A percentile compares a stretch with the other conserved stretches of the same genome.
phyloP scores from a whole-genome alignment of 495 filamentous ascomycete species.

The Lasiosphaeriaceae sp. region DNA sequence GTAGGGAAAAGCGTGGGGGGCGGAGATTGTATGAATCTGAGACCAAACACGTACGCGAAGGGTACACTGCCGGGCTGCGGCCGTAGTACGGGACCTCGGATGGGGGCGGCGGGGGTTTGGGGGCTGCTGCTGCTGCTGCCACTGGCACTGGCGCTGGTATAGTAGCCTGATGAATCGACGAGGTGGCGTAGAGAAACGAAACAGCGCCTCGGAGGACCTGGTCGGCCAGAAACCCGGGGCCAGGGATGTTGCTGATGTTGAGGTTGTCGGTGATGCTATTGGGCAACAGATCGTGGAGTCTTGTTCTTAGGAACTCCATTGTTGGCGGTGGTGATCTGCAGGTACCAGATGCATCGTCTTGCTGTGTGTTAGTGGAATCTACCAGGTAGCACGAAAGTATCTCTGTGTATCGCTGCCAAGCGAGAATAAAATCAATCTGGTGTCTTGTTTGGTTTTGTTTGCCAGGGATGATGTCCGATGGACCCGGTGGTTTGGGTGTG shows the following conservation, averaged over 20 bases:
- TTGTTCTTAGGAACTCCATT: slow-evolving; percentile 13
- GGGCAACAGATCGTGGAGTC: slow-evolving; percentile 1
- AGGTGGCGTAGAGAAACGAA: slow-evolving; percentile 16
- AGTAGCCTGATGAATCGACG: background rate
- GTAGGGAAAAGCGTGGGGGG: background rate
- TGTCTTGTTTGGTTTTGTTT: too few species aligned
- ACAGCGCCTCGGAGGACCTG: slow-evolving; percentile 16
- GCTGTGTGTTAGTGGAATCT: background rate
- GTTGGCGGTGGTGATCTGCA: background rate
- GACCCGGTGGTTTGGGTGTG: background rate
- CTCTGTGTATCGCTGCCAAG: too few species aligned
- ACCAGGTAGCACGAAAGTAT: too few species aligned
- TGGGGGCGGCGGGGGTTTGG: background rate
- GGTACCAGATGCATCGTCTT: background rate
- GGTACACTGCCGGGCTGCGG: slow-evolving; percentile 47
- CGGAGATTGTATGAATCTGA: background rate
- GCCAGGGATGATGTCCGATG: too few species aligned
- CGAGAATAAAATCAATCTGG: too few species aligned
- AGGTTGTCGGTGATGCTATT: background rate
- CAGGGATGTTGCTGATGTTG: background rate
- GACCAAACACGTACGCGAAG: slow-evolving; percentile 37
- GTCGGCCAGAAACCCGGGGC: background rate
- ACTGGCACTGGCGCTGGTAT: too few species aligned
- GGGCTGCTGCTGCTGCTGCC: background rate
- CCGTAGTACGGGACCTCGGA: slow-evolving; percentile 31